These are phyloP conservation scores for Collariella sp. DNA, from an alignment of 495 filamentous ascomycete species.

Conservation along the genomic window DNA sequence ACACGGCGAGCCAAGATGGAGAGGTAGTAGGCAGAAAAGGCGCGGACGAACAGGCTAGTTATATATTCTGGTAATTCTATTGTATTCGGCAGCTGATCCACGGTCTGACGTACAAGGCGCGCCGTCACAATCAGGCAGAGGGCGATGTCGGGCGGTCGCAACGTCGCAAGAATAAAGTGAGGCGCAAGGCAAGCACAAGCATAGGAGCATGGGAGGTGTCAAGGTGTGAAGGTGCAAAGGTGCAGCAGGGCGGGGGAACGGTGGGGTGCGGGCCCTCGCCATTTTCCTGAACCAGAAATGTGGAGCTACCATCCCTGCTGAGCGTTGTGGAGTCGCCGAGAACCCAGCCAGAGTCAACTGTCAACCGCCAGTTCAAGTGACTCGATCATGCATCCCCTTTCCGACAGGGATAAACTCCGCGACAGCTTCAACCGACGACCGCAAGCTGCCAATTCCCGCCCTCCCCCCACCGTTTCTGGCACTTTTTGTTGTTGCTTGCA, in stretches of 20 bases:
- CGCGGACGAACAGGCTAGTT: constrained; percentile 7
- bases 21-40: constrained; percentile 1
- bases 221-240: constrained; percentile 4
- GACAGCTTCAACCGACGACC: background rate
- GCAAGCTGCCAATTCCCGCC: too few relatives aligned
- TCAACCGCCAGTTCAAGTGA: background rate
- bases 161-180: constrained; percentile 15
- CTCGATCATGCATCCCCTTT: background rate
- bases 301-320: constrained; percentile 10
- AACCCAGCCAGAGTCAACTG: background rate
- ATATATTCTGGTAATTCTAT: constrained; percentile 9
- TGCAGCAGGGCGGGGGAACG: background rate
- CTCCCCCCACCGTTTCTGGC: constrained; percentile 5
- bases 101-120: background rate
- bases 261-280: constrained; percentile 2
- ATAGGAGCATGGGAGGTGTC: constrained; percentile 7
- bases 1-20: background rate
- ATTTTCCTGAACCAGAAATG: constrained; percentile 5
- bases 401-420: background rate
- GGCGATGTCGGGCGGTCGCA: background rate
- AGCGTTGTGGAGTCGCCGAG: background rate
- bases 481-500: background rate
- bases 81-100: background rate
- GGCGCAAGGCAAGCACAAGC: constrained; percentile 11
- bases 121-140: constrained; percentile 5